Evolutionary conservation across 2,329 filamentous ascomycete species (phyloP).

Genomic region (Paecilomyces variotii): DNA sequence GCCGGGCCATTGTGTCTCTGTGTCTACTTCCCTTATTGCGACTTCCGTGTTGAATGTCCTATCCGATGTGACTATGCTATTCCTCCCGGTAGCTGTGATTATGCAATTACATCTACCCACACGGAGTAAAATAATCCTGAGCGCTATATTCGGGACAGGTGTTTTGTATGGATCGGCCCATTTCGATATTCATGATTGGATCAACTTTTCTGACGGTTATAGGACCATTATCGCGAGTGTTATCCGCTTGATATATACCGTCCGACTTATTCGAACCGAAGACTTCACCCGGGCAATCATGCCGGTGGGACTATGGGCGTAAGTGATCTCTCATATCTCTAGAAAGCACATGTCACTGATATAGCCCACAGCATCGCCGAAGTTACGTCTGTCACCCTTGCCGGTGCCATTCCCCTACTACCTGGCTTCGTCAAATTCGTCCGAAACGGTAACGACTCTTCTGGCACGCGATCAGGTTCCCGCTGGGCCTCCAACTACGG

Average conservation of each 20-base stretch:
- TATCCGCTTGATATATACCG: conserved; percentile 1
- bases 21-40: background rate
- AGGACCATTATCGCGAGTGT: conserved; percentile 1
- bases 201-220: background rate
- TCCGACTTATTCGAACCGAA: background rate
- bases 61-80: background rate
- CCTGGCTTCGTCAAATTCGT: conserved; percentile 3
- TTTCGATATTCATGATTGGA: background rate
- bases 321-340: background rate
- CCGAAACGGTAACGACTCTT: conserved; percentile 1
- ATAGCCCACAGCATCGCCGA: conserved; percentile 3
- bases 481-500: background rate
- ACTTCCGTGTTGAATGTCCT: conserved; percentile 1
- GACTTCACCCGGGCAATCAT: conserved; percentile 3
- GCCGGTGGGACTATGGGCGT: conserved; percentile 4
- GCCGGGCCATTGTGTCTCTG: conserved; percentile 1
- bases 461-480: background rate
- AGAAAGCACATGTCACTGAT: background rate
- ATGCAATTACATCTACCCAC: conserved; percentile 1
- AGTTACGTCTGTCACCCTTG: conserved; percentile 1
- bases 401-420: conserved; percentile 3
- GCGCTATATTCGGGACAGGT: conserved; percentile 2
- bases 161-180: background rate
- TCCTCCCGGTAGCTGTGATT: conserved; percentile 2
- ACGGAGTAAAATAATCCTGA: conserved; percentile 1